These are phyloP conservation scores for Fusarium palustre DNA, from an alignment of 2,329 filamentous ascomycete genomes.

Conservation along the genomic window DNA sequence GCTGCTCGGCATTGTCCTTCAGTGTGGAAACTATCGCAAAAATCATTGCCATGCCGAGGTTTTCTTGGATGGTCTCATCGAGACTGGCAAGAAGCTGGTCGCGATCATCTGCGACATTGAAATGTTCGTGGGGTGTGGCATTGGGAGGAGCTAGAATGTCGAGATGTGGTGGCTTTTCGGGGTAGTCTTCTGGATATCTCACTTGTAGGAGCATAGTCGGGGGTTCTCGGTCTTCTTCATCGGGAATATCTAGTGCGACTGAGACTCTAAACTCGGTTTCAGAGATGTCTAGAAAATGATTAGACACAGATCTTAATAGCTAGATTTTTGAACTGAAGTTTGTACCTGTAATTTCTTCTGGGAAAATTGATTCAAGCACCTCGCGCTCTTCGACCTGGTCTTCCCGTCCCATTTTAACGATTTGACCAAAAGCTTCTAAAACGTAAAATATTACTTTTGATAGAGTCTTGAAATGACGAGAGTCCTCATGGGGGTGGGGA, in stretches of 20 bases:
- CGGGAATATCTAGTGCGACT: constrained; percentile 82
- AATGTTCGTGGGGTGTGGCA: constrained; percentile 73
- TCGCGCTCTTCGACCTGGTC: constrained; percentile 97
- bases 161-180: constrained; percentile 85
- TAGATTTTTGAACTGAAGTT: constrained; percentile 1
- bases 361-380: constrained; percentile 97
- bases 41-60: constrained; percentile 96
- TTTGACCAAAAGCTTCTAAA: constrained; percentile 8
- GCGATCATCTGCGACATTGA: constrained; percentile 86
- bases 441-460: constrained; percentile 18
- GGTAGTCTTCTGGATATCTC: constrained; percentile 89
- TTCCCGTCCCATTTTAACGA: constrained; percentile 72
- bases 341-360: constrained; percentile 92
- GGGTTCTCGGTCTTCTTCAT: constrained; percentile 72
- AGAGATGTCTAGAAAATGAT: constrained; percentile 76
- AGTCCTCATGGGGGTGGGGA: constrained; percentile 45
- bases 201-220: constrained; percentile 85
- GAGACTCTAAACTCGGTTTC: constrained; percentile 89
- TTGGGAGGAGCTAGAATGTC: constrained; percentile 82
- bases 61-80: constrained; percentile 84
- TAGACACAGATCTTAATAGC: constrained; percentile 16
- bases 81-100: constrained; percentile 77
- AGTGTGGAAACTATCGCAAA: constrained; percentile 89
- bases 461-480: constrained; percentile 31
- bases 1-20: constrained; percentile 89